Percentiles rank a stretch among this genome's conserved stretches.
phyloP scores from a whole-genome alignment of 2,329 filamentous ascomycete genomes.

The Diaporthe vaccinii region DNA sequence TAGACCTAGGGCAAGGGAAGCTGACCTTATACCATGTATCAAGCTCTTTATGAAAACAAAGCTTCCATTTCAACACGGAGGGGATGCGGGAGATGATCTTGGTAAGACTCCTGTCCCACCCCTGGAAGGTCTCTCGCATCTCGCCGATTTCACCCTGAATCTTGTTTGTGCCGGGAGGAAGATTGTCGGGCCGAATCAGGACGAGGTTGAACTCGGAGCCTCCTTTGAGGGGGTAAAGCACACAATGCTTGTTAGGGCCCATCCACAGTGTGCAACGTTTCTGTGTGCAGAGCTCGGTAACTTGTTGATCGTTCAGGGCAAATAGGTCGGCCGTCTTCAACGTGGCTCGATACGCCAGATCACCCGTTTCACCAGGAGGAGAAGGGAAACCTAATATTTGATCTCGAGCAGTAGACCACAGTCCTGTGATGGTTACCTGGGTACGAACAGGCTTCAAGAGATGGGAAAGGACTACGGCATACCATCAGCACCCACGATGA shows the following conservation, averaged over 20 bases:
- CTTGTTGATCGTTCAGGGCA: slow-evolving; percentile 19
- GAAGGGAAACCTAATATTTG: slow-evolving; percentile 8
- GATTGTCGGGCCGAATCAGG: neutral
- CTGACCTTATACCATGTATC: slow-evolving; percentile 35
- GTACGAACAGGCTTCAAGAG: neutral
- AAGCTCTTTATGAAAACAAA: slow-evolving; percentile 21
- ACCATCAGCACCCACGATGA: slow-evolving; percentile 36
- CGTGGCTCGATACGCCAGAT: slow-evolving; percentile 15
- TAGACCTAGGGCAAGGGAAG: neutral
- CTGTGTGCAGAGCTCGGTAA: neutral
- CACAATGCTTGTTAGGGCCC: neutral
- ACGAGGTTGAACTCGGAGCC: slow-evolving; percentile 1
- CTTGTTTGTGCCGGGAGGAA: neutral
- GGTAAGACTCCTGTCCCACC: slow-evolving; percentile 27
- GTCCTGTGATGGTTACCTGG: slow-evolving; percentile 10
- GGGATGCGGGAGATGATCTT: slow-evolving; percentile 11
- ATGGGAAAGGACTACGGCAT: neutral
- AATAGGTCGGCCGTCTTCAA: slow-evolving; percentile 23
- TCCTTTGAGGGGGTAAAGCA: neutral
- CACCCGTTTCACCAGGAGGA: neutral
- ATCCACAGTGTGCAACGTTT: neutral
- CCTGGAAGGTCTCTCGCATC: slow-evolving; percentile 34
- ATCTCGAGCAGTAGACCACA: slow-evolving; percentile 1
- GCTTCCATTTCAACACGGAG: slow-evolving; percentile 17
- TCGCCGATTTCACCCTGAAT: slow-evolving; percentile 25